Conservation (phyloP, 129 eudicot genomes). For the Escallonia herrerae region DNA sequence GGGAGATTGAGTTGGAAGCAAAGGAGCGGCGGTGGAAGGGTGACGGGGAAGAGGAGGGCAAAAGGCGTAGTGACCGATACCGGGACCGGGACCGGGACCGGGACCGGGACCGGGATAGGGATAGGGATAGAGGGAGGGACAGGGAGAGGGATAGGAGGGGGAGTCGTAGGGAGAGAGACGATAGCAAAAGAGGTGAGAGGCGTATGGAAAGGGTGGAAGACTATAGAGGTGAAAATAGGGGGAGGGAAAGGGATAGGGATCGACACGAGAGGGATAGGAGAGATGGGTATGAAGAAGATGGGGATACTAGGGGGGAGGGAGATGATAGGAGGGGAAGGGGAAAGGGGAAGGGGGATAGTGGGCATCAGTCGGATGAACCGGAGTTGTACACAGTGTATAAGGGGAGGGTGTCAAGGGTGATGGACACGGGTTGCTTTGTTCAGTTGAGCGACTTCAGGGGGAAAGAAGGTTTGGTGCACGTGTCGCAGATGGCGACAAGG, state of each 20-base stretch:
- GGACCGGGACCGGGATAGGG: no score
- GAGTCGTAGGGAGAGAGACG: conserved; percentile 10
- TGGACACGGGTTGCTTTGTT: conserved; percentile 88
- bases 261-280: background rate
- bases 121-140: background rate
- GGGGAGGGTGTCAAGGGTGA: conserved; percentile 72
- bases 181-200: conserved; percentile 15
- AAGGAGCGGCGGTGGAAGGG: conserved; percentile 24
- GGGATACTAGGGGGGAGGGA: conserved; percentile 8
- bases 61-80: conserved; percentile 6
- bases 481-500: conserved; percentile 70
- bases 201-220: conserved; percentile 10
- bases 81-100: no score
- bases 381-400: conserved; percentile 63
- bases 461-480: conserved; percentile 79
- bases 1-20: conserved; percentile 63
- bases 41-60: conserved; percentile 23
- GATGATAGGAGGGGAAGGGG: conserved; percentile 14
- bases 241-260: conserved; percentile 10
- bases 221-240: conserved; percentile 14
- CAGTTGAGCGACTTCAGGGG: conserved; percentile 59
- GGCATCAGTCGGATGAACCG: conserved; percentile 28
- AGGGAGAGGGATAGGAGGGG: conserved; percentile 5
- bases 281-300: conserved; percentile 15
- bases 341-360: background rate